Evolutionary conservation across 129 eudicot genomes (phyloP).

Genomic region (Chrysanthemum lavandulifolium): DNA sequence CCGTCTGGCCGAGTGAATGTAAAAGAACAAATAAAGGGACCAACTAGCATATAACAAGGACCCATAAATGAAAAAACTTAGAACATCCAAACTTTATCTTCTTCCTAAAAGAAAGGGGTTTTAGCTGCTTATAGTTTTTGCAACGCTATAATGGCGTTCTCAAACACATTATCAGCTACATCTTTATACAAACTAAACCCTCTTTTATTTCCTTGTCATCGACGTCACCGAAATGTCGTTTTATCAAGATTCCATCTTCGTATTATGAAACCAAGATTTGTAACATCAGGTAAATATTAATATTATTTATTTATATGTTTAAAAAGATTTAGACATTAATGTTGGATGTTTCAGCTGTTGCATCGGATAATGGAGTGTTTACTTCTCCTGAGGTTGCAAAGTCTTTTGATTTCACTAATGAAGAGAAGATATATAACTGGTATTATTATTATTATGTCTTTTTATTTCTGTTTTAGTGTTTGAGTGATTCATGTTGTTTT

Average conservation of each 20-base stretch:
- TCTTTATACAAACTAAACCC: constrained; percentile 66
- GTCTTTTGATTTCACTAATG: constrained; percentile 75
- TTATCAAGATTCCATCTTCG: constrained; percentile 36
- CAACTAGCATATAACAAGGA: neutral
- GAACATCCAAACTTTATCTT: neutral
- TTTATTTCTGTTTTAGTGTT: too few relatives aligned
- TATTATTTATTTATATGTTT: neutral
- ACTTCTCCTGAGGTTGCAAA: constrained; percentile 81
- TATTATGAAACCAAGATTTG: constrained; percentile 37
- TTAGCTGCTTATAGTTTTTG: constrained; percentile 19
- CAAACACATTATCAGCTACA: constrained; percentile 50
- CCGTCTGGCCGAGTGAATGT: too few relatives aligned
- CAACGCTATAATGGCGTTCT: constrained; percentile 52
- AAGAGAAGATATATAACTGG: constrained; percentile 96
- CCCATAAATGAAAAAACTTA: neutral
- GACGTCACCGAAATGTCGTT: constrained; percentile 33
- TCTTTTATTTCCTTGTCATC: constrained; percentile 51
- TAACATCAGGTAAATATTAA: constrained; percentile 33
- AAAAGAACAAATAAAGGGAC: neutral
- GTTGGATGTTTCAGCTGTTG: constrained; percentile 49
- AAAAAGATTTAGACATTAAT: neutral
- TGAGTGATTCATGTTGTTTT: too few relatives aligned
- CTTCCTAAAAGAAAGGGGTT: constrained; percentile 3
- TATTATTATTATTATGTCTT: constrained; percentile 21
- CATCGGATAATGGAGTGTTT: constrained; percentile 63